Conservation (phyloP, 495 filamentous ascomycete species). For the Talaromyces proteolyticus region DNA sequence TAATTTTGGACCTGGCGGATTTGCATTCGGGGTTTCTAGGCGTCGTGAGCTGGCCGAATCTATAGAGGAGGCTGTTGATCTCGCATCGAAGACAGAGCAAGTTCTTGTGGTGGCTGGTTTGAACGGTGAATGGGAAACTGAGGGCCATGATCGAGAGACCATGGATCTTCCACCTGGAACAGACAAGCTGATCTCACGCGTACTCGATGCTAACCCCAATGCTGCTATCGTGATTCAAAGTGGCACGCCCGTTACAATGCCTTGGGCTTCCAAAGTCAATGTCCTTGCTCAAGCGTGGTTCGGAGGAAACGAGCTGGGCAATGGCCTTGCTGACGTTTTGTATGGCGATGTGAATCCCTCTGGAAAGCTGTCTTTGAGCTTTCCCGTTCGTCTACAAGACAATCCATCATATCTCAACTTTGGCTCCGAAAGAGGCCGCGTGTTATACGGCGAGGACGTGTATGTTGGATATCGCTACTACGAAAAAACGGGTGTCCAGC, state of each 20-base stretch:
- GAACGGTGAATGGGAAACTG: conserved; percentile 83
- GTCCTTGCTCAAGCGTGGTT: conserved; percentile 74
- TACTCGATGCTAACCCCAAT: conserved; percentile 64
- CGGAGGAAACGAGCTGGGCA: conserved; percentile 61
- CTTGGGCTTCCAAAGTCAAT: conserved; percentile 63
- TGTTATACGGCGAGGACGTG: conserved; percentile 73
- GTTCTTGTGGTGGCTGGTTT: conserved; percentile 77
- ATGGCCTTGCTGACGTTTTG: conserved; percentile 54
- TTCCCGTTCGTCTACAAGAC: conserved; percentile 62
- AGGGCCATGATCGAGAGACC: conserved; percentile 76
- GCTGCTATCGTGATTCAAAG: conserved; percentile 79
- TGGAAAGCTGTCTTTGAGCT: conserved; percentile 52
- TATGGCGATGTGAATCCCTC: conserved; percentile 51
- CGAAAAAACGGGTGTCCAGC: conserved; percentile 58
- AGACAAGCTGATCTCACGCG: conserved; percentile 65
- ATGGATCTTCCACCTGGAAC: conserved; percentile 79
- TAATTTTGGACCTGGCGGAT: conserved; percentile 62
- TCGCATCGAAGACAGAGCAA: conserved; percentile 61
- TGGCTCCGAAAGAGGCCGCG: conserved; percentile 69
- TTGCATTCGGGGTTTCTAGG: conserved; percentile 71
- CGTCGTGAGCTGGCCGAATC: conserved; percentile 62
- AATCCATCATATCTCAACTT: conserved; percentile 75
- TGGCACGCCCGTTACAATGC: conserved; percentile 81
- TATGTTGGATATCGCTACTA: conserved; percentile 84
- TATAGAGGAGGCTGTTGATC: conserved; percentile 53